phyloP scores from a whole-genome alignment of 176 grass and related monocot species.

The Paspalum vaginatum region DNA sequence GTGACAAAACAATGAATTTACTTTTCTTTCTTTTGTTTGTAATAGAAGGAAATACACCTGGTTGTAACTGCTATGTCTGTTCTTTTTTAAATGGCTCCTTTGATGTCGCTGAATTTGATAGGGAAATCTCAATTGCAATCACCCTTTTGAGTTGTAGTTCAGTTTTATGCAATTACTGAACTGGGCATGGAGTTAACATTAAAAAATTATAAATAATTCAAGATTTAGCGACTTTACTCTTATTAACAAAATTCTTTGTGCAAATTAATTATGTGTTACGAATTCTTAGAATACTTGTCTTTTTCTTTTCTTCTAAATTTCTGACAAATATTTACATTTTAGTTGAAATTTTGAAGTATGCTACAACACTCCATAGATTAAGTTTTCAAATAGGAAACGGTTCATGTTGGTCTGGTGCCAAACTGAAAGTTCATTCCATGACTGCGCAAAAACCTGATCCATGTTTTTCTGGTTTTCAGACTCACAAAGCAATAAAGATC shows the following conservation, averaged over 20 bases:
- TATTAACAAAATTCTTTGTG: not conserved
- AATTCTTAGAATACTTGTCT: not conserved
- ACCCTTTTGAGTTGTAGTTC: constrained; percentile 14
- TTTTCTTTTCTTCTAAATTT: not conserved
- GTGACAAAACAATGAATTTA: constrained; percentile 2
- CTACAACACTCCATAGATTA: not conserved
- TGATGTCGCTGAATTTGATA: constrained; percentile 9
- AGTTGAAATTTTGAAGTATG: not conserved
- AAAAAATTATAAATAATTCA: not conserved
- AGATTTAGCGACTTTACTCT: not conserved
- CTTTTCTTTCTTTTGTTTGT: not conserved
- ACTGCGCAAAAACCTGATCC: not conserved
- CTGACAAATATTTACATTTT: not conserved
- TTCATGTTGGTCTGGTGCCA: not conserved
- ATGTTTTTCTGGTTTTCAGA: constrained; percentile 51
- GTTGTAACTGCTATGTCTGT: not conserved
- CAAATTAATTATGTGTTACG: not conserved
- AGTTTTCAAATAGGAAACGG: not conserved
- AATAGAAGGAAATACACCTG: not conserved
- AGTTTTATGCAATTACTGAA: not conserved
- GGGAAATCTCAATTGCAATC: not conserved
- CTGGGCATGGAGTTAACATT: not conserved
- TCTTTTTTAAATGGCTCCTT: not conserved
- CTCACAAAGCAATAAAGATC: constrained; percentile 58
- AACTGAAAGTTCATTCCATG: constrained; percentile 22